Evolutionary conservation across 768 basidiomycete genomes (phyloP).

Genomic region (Cystofilobasidium ferigula): DNA sequence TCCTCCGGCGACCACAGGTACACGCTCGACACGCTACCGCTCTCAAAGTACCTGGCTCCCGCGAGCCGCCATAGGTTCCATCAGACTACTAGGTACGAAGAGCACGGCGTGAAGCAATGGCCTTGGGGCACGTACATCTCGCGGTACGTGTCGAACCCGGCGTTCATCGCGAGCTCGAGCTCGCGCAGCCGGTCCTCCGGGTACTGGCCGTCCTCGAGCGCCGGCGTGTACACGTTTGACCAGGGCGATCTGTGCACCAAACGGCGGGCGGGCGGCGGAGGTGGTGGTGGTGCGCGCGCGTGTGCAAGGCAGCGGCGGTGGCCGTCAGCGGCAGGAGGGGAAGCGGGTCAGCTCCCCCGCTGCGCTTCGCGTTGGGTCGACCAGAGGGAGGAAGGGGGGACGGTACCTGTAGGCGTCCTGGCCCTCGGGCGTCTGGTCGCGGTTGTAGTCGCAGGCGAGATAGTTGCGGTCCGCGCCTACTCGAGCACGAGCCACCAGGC

Average conservation of each 20-base stretch:
- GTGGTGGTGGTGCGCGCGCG: no score
- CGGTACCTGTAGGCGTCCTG: slow-evolving; percentile 4
- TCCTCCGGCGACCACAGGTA: slow-evolving; percentile 98
- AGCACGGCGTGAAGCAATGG: not conserved
- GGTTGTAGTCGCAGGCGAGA: slow-evolving; percentile 85
- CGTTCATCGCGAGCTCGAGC: slow-evolving; percentile 84
- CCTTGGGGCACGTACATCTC: slow-evolving; percentile 60
- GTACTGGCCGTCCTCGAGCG: slow-evolving; percentile 73
- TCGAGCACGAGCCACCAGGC: not conserved
- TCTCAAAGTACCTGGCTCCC: slow-evolving; percentile 89
- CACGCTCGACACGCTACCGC: slow-evolving; percentile 93
- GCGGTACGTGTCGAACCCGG: slow-evolving; percentile 93
- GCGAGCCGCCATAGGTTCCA: not conserved
- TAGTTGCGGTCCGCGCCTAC: slow-evolving; percentile 76
- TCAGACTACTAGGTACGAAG: not conserved
- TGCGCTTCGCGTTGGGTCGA: no score
- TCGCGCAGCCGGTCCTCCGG: slow-evolving; percentile 77
- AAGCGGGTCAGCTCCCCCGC: not conserved
- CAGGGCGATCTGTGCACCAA: slow-evolving; percentile 89
- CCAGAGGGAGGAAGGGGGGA: not conserved
- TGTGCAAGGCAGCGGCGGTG: not conserved
- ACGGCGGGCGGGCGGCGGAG: no score
- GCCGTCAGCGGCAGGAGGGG: not conserved
- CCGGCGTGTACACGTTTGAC: slow-evolving; percentile 93
- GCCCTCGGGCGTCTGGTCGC: slow-evolving; percentile 43